Evolutionary conservation across 805 yeast genomes (phyloP), one percentile per base, ranked within the genome.

Genomic region (Priceomyces medius): DNA sequence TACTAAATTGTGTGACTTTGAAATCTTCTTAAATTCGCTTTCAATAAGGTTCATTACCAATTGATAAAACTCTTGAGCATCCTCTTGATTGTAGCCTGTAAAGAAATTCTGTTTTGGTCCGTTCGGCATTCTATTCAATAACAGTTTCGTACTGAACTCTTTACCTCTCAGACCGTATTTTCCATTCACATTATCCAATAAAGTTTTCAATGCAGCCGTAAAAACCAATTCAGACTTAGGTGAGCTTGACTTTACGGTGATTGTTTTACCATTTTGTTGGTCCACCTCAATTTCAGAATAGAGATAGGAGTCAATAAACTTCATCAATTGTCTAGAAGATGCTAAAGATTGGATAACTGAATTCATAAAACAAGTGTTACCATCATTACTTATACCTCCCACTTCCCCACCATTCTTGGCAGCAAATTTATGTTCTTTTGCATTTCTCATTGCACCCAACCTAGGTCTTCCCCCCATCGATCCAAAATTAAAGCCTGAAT

Each of bases 61-160:
- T 59, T 90, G 97, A 67, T 90, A 90, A 55, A 90, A 90, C 60
- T 90, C 98, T 63, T 90, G 97, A 0, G 97, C 97, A 66, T 90
- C 98, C 61, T 90, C 97, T 64, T 90, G 98, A 55, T 87, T 88
- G 57, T 88, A 88, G 1, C 97, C 93, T 41, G 80, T 63, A 51
- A 89, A 80, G 45, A 88, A 76, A 56, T 83, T 83, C 55, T 81
- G 85, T 50, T 81, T 83, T 10, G 93, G 90, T 0, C 88, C 85
- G 54, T 84, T 83, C 3, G 85, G 76, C 88, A 86, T 83, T 4
- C 78, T 76, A 54, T 77, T 81, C 39, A 85, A 59, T 34, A 86
- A 61, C 12, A 72, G 71, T 42, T 71, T 76, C 0, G 93, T 82
- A 49, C 76, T 80, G 50, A 80, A 85, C 36, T 77, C 79, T 45